Evolutionary conservation across 164 flowering plant species (phyloP).

Genomic region (Taxillus chinensis): DNA sequence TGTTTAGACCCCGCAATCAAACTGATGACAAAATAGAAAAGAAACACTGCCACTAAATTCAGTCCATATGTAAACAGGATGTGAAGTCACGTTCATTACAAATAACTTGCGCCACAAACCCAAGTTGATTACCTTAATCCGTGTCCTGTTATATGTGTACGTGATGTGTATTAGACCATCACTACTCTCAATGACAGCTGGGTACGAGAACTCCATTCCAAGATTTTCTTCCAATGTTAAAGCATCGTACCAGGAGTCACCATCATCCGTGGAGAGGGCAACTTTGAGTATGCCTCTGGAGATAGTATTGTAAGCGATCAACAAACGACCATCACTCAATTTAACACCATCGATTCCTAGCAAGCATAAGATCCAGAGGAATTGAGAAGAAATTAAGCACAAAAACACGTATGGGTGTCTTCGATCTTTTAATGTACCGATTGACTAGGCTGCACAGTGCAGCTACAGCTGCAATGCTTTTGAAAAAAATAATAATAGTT

Average conservation of each 20-base stretch:
- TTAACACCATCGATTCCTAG: conserved; percentile 91
- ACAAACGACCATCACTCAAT: conserved; percentile 54
- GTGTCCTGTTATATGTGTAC: conserved; percentile 77
- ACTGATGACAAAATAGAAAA: too few species aligned
- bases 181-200: conserved; percentile 72
- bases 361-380: not conserved
- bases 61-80: too few species aligned
- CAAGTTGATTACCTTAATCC: conserved; percentile 49
- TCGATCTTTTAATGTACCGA: too few species aligned
- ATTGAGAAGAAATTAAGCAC: too few species aligned
- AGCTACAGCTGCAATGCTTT: too few species aligned
- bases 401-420: too few species aligned
- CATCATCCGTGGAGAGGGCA: conserved; percentile 66
- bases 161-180: conserved; percentile 66
- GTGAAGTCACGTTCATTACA: too few species aligned
- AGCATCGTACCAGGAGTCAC: conserved; percentile 72
- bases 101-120: not conserved
- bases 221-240: conserved; percentile 55
- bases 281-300: conserved; percentile 79
- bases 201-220: conserved; percentile 89
- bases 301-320: conserved; percentile 74
- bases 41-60: too few species aligned
- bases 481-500: too few species aligned
- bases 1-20: too few species aligned
- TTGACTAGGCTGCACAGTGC: too few species aligned